Base-by-base conservation (phyloP, 2,329 filamentous ascomycete genomes). In the Aspergillus bombycis region DNA sequence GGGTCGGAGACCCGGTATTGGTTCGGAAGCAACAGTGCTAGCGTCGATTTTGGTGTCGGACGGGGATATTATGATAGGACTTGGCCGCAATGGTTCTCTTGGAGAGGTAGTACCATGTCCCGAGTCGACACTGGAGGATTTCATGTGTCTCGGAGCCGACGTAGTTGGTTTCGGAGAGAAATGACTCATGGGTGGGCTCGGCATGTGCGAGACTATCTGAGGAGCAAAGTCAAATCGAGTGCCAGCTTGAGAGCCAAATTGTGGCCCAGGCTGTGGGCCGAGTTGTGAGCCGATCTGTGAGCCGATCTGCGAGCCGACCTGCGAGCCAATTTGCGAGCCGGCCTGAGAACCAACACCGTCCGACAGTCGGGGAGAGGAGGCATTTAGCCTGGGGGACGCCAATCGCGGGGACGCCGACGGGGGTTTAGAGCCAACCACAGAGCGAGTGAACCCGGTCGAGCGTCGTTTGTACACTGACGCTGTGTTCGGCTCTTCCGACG, bases 91-190 rank as follows among this genome's bases (percentile, higher is more conserved):
- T 10, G 66, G 66, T 21, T 75, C 71, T 5, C 64, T 61, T 4
- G 63, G 61, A 30, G 65, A 54, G 14, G 62, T 62, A 16, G 62
- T 58, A 52, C 71, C 63, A 41, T 59, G 66, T 2, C 58, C 67
- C 1, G 74, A 76, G 62, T 75, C 77, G 8, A 78, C 61, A 61
- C 77, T 79, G 8, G 73, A 72, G 2, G 77, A 74, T 57, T 77
- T 78, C 38, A 68, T 65, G 60, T 78, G 72, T 45, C 70, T 67
- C 19, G 68, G 58, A 8, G 70, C 63, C 4, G 69, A 65, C 11
- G 64, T 62, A 10, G 57, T 38, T 11, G 64, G 67, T 50, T 65
- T 63, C 53, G 58, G 59, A 21, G 67, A 58, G n/a, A 68, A 38
- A 12, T 58, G 67, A 28, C 65, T 71, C 21, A 70, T 62, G 0